phyloP scores from a whole-genome alignment of 352 stramenopile species.

The Thalassiosira sp. region DNA sequence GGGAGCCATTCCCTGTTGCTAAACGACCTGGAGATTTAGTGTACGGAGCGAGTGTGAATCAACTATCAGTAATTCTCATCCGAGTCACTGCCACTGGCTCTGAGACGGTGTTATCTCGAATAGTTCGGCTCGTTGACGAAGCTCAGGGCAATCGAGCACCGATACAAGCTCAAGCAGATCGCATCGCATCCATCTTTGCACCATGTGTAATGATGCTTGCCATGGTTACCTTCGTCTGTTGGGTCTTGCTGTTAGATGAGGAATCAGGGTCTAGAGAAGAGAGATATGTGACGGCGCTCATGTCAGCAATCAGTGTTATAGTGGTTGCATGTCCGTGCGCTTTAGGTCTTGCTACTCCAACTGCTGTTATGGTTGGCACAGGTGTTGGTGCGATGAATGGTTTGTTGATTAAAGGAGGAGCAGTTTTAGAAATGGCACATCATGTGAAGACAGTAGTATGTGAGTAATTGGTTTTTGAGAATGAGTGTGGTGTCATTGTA shows the following conservation, averaged over 20 bases:
- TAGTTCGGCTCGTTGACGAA: constrained; percentile 95
- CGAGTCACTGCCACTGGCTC: constrained; percentile 89
- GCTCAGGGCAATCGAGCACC: constrained; percentile 96
- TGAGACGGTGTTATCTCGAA: constrained; percentile 92
- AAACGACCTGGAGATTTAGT: constrained; percentile 84
- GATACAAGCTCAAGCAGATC: constrained; percentile 96
- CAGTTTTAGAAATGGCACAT: constrained; percentile 64
- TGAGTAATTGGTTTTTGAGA: constrained; percentile 8
- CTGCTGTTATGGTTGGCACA: constrained; percentile 97
- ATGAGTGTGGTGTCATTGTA: not conserved
- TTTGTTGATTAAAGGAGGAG: constrained; percentile 95
- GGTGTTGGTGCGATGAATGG: constrained; percentile 93
- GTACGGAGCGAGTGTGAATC: constrained; percentile 91
- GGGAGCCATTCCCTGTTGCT: constrained; percentile 86
- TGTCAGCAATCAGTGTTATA: constrained; percentile 93
- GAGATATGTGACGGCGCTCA: constrained; percentile 87
- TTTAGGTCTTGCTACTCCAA: constrained; percentile 90
- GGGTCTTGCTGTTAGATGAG: constrained; percentile 86
- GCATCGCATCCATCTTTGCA: constrained; percentile 92
- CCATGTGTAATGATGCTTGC: constrained; percentile 91
- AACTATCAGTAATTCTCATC: constrained; percentile 90
- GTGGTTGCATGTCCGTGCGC: constrained; percentile 96
- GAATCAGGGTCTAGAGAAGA: constrained; percentile 74
- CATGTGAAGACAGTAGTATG: constrained; percentile 92
- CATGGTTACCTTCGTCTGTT: constrained; percentile 91